These are phyloP conservation scores for Botrytis deweyae DNA, from an alignment of 2,329 filamentous ascomycete species.

Conservation along the genomic window DNA sequence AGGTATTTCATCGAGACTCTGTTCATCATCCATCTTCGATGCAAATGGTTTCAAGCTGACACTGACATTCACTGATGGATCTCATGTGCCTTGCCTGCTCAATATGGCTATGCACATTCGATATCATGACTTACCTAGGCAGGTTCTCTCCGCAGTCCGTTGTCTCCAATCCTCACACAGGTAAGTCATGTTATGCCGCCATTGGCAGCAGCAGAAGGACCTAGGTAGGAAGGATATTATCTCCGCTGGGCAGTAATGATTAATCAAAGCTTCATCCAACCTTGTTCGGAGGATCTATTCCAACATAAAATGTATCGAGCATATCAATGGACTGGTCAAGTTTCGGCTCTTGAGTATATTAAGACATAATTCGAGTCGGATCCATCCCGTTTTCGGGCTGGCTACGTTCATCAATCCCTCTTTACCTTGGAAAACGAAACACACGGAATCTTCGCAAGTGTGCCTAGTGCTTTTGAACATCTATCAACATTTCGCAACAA, in stretches of 20 bases:
- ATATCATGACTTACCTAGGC: background rate
- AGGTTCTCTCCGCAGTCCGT: background rate
- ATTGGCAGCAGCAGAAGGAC: background rate
- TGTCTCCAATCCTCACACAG: background rate
- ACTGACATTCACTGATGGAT: background rate
- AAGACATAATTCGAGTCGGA: slow-evolving; percentile 19
- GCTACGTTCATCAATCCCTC: background rate
- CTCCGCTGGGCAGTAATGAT: background rate
- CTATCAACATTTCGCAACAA: background rate
- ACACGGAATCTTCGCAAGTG: background rate
- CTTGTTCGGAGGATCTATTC: slow-evolving; percentile 11
- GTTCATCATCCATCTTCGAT: background rate
- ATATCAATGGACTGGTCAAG: slow-evolving; percentile 15
- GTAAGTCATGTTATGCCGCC: background rate
- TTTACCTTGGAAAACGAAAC: slow-evolving; percentile 11
- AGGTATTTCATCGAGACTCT: background rate
- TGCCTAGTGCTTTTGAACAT: background rate
- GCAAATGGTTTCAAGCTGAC: background rate
- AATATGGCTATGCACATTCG: background rate
- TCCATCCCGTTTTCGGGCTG: slow-evolving; percentile 19
- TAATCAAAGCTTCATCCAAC: background rate
- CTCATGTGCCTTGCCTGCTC: background rate
- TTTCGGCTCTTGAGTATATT: slow-evolving; percentile 17
- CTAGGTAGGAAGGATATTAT: background rate
- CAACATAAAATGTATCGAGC: background rate